Evolutionary conservation across 1,284 basidiomycete species (phyloP), one percentile per base, ranked within the genome.

Genomic region (Amylostereum areolatum): DNA sequence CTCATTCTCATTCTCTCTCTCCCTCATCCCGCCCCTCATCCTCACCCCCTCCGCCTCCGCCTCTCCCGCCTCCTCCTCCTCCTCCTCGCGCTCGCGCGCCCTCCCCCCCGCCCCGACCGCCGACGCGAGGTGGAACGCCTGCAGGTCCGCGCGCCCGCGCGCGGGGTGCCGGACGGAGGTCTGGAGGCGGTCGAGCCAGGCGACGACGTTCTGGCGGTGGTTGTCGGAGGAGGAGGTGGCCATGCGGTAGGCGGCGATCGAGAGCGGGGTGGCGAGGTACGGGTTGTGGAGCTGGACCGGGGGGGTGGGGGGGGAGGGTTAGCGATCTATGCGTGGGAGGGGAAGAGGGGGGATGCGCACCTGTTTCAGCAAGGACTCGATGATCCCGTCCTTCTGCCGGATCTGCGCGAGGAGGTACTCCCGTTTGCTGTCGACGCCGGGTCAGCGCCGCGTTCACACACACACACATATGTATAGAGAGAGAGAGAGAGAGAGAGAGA

Each of bases 391-490:
- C 68, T 91, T 91, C 67, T 89, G 85, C 50, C 82, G 77, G 54
- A 91, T 84, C 62, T 90, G 85, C 3, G 85, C 84, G 32, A 90
- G 76, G 12, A 91, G 71, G 59, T 89, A 89, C 60, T 90, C 86
- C 50, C 85, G 80, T 70, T 89, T 90, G 62, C 88, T 90, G 59
- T 66, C 59, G 50, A n/a, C 33, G n/a, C 33, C 33, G 33, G 8
- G 8, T 35, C 33, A 8, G 8, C 33, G 8, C 33, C n/a, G n/a
- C n/a, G 8, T 35, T n/a, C 33, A 35, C 33, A 35, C 33, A 35
- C 33, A 35, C 33, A 35, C 33, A 35, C 33, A 35, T n/a, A 35
- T 35, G 33, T 35, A 8, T 33, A 36, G 12, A 18, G 32, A 31
- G 41, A 48, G 46, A 50, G 33, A 25, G 33, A 10, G 50, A 56